These are phyloP conservation scores for Dioscorea zingiberensis DNA, from an alignment of 106 monocot genomes.

Conservation along the genomic window DNA sequence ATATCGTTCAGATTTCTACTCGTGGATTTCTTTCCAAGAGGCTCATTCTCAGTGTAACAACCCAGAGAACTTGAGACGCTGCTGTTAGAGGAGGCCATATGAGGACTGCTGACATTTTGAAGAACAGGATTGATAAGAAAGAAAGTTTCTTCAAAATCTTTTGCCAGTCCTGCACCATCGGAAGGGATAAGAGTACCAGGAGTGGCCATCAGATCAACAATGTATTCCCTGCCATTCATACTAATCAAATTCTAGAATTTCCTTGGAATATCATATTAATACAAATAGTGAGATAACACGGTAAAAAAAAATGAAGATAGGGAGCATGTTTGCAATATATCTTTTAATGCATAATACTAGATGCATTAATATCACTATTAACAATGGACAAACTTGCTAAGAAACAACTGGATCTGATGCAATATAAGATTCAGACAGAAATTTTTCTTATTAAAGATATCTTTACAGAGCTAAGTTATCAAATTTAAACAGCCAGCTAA, in stretches of 20 bases:
- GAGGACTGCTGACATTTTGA: conserved; percentile 7
- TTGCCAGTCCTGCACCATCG: conserved; percentile 27
- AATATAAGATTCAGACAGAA: too few species aligned
- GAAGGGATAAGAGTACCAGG: conserved; percentile 64
- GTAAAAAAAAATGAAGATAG: too few species aligned
- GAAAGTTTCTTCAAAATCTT: conserved; percentile 21
- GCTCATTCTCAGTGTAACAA: conserved; percentile 23
- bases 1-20: conserved; percentile 5
- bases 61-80: conserved; percentile 17
- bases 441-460: too few species aligned
- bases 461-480: too few species aligned
- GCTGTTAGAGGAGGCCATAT: conserved; percentile 17
- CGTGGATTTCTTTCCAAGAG: conserved; percentile 14
- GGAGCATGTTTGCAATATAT: too few species aligned
- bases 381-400: too few species aligned
- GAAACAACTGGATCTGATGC: too few species aligned
- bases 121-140: conserved; percentile 13
- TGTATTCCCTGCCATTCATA: conserved; percentile 50
- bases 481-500: too few species aligned
- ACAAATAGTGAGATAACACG: too few species aligned
- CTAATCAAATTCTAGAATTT: not conserved
- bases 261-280: too few species aligned
- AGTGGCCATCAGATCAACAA: conserved; percentile 66
- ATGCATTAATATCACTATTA: too few species aligned
- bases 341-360: too few species aligned